These are phyloP conservation scores for Syzygium grande DNA, from an alignment of 345 rosid species.

Conservation along the genomic window DNA sequence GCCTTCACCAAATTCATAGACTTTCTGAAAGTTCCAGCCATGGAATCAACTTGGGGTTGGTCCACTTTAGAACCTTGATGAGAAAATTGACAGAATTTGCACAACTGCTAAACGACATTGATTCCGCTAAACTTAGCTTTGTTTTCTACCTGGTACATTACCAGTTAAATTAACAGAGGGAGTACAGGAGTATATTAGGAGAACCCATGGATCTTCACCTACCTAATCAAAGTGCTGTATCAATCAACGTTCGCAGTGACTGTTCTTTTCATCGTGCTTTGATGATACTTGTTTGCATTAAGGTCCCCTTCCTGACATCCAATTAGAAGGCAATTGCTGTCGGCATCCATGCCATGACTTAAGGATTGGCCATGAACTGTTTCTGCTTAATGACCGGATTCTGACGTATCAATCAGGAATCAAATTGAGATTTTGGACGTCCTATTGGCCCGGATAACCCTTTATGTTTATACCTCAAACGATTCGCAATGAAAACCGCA, in stretches of 20 bases:
- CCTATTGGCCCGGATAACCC: neutral
- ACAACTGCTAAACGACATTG: neutral
- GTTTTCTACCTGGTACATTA: neutral
- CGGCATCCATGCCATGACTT: neutral
- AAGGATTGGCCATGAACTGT: neutral
- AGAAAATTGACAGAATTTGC: neutral
- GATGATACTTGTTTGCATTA: neutral
- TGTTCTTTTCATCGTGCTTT: neutral
- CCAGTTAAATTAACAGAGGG: neutral
- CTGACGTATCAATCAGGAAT: neutral
- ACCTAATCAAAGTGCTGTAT: neutral
- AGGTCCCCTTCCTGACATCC: neutral
- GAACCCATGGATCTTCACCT: neutral
- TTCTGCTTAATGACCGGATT: neutral
- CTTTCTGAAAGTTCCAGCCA: neutral
- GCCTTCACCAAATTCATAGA: constrained; percentile 1
- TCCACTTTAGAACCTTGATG: neutral
- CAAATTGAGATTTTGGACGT: neutral
- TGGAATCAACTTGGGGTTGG: neutral
- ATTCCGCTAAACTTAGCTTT: neutral
- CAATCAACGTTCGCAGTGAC: neutral
- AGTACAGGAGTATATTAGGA: neutral
- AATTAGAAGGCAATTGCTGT: neutral
- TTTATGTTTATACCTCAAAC: neutral
- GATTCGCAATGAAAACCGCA: neutral